Evolutionary conservation across 2,329 filamentous ascomycete species (phyloP).

Genomic region (Colletotrichum spaethianum): DNA sequence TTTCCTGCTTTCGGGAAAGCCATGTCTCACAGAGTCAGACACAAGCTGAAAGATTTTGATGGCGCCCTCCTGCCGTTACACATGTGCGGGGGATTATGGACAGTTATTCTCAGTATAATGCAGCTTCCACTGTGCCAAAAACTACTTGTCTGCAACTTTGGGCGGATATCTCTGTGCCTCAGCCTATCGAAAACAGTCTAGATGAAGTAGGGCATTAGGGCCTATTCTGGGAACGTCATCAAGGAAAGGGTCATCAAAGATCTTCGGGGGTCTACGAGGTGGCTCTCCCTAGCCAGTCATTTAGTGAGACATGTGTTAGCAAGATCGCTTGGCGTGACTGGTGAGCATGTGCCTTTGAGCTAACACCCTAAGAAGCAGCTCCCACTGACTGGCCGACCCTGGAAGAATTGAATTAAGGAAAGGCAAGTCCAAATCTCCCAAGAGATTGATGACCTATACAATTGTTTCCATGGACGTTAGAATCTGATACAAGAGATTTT

Average conservation of each 20-base stretch:
- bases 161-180: too few relatives aligned
- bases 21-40: constrained; percentile 28
- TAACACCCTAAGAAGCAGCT: background rate
- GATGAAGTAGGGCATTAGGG: background rate
- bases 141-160: too few relatives aligned
- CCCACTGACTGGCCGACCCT: background rate
- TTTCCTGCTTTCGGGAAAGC: constrained; percentile 16
- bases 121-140: background rate
- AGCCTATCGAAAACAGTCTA: too few relatives aligned
- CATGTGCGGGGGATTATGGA: background rate
- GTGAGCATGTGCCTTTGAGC: constrained; percentile 11
- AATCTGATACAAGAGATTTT: too few relatives aligned
- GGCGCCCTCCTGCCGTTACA: background rate
- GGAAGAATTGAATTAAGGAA: background rate
- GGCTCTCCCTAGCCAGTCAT: constrained; percentile 14
- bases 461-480: too few relatives aligned
- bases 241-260: background rate
- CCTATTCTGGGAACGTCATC: background rate
- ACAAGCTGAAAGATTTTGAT: background rate
- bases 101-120: background rate
- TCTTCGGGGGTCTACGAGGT: background rate
- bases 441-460: too few relatives aligned
- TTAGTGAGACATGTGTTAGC: constrained; percentile 31
- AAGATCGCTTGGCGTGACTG: constrained; percentile 9
- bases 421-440: background rate